Conservation (phyloP, 495 filamentous ascomycete species). For the Annulohypoxylon nitens region DNA sequence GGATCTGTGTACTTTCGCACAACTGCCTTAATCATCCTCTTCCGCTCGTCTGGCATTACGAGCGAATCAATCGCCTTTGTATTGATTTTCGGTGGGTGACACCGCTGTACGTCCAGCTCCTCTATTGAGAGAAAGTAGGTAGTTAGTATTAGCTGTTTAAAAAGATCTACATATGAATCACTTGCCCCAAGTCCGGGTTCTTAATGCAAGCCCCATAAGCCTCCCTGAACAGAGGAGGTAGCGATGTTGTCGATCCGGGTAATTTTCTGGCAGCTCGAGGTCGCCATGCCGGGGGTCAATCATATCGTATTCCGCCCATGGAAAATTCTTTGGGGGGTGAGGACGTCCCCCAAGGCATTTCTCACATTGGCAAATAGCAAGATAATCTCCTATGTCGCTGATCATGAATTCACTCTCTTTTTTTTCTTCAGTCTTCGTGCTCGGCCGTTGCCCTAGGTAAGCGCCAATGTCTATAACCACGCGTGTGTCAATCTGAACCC, state of each 20-base stretch:
- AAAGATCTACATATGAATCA: not conserved
- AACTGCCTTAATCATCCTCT: slow-evolving; percentile 6
- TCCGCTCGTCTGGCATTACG: not conserved
- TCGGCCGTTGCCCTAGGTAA: not conserved
- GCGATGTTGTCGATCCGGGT: not conserved
- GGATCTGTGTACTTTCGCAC: not conserved
- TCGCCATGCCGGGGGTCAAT: not conserved
- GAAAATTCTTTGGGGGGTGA: not conserved
- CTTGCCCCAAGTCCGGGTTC: not conserved
- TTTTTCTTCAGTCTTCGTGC: not conserved
- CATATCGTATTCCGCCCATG: not conserved
- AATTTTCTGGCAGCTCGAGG: not conserved
- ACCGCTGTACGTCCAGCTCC: not conserved
- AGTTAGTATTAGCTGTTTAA: not conserved
- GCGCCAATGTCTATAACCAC: not conserved
- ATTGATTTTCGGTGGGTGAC: not conserved
- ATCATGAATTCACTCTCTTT: not conserved
- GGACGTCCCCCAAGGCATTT: not conserved
- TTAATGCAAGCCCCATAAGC: not conserved
- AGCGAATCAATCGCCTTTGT: not conserved
- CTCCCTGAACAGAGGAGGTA: not conserved
- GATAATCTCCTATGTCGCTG: not conserved
- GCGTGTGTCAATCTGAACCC: not conserved
- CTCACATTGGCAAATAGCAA: not conserved
- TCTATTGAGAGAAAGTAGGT: not conserved